Conservation (phyloP, 2,329 filamentous ascomycete species). For the Venturia asperata region DNA sequence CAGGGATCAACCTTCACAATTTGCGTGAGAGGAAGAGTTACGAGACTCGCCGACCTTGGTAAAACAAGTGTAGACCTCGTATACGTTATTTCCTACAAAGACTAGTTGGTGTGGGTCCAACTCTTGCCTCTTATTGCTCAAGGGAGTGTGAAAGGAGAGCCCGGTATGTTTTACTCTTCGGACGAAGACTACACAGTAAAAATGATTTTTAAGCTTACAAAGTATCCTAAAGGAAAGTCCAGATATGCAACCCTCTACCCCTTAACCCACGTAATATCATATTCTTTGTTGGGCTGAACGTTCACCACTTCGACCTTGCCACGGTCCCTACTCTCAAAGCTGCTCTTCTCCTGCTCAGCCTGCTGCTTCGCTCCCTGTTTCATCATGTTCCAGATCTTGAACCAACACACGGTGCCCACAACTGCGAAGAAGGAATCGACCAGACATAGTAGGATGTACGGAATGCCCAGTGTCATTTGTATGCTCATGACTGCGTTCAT, state of each 20-base stretch:
- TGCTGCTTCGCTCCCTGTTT: neutral
- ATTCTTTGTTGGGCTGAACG: neutral
- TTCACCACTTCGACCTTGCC: neutral
- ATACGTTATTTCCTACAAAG: too few relatives aligned
- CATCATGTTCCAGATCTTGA: neutral
- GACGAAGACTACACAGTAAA: too few relatives aligned
- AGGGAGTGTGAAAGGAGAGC: too few relatives aligned
- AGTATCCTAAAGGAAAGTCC: too few relatives aligned
- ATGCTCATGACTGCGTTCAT: conserved; percentile 5
- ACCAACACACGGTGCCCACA: conserved; percentile 10
- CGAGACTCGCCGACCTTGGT: too few relatives aligned
- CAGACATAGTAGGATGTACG: neutral
- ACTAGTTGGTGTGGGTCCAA: too few relatives aligned
- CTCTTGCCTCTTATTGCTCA: too few relatives aligned
- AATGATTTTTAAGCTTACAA: too few relatives aligned
- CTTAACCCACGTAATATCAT: neutral
- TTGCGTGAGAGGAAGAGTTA: too few relatives aligned
- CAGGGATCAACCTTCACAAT: too few relatives aligned
- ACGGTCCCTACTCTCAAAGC: neutral
- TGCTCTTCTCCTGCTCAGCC: neutral
- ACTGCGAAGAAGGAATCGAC: neutral
- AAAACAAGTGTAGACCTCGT: too few relatives aligned
- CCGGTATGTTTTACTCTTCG: too few relatives aligned
- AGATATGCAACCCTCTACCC: neutral
- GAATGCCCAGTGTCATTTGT: neutral